Percentiles rank a stretch among this genome's conserved stretches.
Conservation (phyloP, 148 eudicot species). For the Silene conica region DNA sequence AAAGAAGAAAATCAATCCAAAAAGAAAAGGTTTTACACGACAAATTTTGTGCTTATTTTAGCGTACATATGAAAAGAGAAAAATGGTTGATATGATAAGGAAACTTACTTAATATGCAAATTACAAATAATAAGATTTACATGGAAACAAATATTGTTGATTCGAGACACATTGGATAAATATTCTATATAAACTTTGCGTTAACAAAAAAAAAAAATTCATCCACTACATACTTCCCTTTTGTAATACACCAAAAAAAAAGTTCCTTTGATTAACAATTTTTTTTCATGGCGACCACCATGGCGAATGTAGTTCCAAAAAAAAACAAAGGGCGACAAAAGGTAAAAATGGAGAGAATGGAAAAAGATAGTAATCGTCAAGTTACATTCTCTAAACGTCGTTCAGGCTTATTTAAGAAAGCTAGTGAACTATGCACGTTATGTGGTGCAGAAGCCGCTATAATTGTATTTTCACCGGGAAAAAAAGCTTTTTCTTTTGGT, state of each 20-base stretch:
- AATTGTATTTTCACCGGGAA: slow-evolving; percentile 31
- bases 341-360: slow-evolving; percentile 27
- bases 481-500: slow-evolving; percentile 29
- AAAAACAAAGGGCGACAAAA: slow-evolving; percentile 27
- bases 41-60: slow-evolving; percentile 8
- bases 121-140: not conserved
- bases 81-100: not conserved
- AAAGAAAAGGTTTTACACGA: not conserved
- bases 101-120: slow-evolving; percentile 4
- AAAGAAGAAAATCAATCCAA: not conserved
- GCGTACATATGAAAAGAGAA: not conserved
- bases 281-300: slow-evolving; percentile 10
- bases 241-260: slow-evolving; percentile 20
- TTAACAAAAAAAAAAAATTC: not conserved
- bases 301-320: slow-evolving; percentile 19
- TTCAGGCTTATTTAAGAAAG: slow-evolving; percentile 27
- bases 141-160: slow-evolving; percentile 22
- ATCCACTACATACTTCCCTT: not conserved
- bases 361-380: slow-evolving; percentile 31
- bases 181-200: slow-evolving; percentile 9
- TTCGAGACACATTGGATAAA: not conserved
- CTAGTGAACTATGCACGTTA: slow-evolving; percentile 29
- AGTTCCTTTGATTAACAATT: not conserved
- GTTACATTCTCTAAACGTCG: slow-evolving; percentile 36
- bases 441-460: slow-evolving; percentile 29